Conservation (phyloP, 192 early-diverging fungal species). For the Backusella tuberculispora region DNA sequence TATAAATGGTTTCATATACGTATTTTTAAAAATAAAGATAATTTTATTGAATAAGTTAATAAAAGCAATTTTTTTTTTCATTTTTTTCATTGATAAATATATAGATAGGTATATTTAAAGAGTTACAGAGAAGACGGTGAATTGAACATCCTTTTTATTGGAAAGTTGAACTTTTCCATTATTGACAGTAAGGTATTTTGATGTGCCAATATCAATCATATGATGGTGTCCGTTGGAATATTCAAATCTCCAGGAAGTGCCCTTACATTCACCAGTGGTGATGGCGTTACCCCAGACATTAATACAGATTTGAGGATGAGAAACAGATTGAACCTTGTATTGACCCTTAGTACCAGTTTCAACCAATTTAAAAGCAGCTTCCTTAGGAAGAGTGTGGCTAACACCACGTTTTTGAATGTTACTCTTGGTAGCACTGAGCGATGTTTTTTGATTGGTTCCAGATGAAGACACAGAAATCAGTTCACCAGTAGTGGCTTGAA, state of each 20-base stretch:
- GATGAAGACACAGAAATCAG: not conserved
- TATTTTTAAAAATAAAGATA: no score
- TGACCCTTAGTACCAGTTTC: not conserved
- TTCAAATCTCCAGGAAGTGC: not conserved
- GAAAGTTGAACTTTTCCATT: not conserved
- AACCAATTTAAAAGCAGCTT: not conserved
- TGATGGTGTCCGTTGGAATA: not conserved
- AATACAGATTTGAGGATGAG: not conserved
- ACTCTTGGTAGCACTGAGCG: not conserved
- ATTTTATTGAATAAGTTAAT: no score
- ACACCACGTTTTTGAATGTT: not conserved
- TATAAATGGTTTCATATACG: no score
- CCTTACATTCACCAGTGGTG: not conserved
- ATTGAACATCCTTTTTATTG: not conserved
- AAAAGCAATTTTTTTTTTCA: no score
- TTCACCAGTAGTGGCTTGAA: not conserved
- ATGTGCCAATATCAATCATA: not conserved
- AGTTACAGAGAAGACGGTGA: conserved; percentile 1
- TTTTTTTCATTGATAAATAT: no score
- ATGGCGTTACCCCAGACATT: not conserved
- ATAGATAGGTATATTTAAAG: not conserved
- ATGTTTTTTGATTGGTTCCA: not conserved
- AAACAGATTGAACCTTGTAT: not conserved
- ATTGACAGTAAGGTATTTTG: not conserved
- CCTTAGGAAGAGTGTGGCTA: not conserved